Percentiles rank a stretch among this genome's conserved stretches.
These are phyloP conservation scores for Lactarius vividus DNA, from an alignment of 768 basidiomycete species.

Conservation along the genomic window DNA sequence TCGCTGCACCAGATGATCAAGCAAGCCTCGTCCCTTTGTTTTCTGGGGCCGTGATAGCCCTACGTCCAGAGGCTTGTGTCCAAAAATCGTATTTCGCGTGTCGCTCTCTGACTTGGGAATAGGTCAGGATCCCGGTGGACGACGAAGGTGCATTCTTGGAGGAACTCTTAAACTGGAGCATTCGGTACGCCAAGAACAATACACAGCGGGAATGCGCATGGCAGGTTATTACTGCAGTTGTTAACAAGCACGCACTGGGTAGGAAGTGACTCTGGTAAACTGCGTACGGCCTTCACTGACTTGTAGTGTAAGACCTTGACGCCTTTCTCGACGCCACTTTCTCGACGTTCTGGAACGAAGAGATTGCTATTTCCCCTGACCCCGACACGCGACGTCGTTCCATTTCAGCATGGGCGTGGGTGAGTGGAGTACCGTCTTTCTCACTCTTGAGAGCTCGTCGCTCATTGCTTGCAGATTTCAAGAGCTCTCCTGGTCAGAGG, in stretches of 20 bases:
- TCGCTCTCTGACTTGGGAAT: slow-evolving; percentile 17
- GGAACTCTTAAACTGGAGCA: slow-evolving; percentile 57
- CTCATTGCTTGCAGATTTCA: slow-evolving; percentile 50
- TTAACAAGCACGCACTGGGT: slow-evolving; percentile 81
- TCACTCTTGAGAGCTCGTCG: background rate
- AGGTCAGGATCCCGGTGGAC: slow-evolving; percentile 54
- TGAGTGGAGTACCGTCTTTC: slow-evolving; percentile 37
- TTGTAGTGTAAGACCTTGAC: slow-evolving; percentile 42
- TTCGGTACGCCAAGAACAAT: slow-evolving; percentile 45
- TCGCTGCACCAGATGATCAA: slow-evolving; percentile 44
- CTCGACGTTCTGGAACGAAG: slow-evolving; percentile 47
- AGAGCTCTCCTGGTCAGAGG: slow-evolving; percentile 78
- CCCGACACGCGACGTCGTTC: slow-evolving; percentile 46
- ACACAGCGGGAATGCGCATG: slow-evolving; percentile 55
- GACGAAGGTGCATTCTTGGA: slow-evolving; percentile 52
- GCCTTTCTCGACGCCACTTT: slow-evolving; percentile 45
- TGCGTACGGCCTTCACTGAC: background rate
- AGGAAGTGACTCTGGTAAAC: slow-evolving; percentile 22
- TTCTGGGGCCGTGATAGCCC: slow-evolving; percentile 59
- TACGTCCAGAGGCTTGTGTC: slow-evolving; percentile 58
- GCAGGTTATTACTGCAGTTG: slow-evolving; percentile 58
- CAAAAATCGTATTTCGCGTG: slow-evolving; percentile 1
- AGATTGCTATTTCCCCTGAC: slow-evolving; percentile 40
- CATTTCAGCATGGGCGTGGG: slow-evolving; percentile 68
- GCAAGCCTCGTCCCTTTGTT: slow-evolving; percentile 68